A percentile compares a stretch with the other conserved stretches of the same genome.
These are phyloP conservation scores for Talaromyces sp. DNA, from an alignment of 2,329 filamentous ascomycete species.

Conservation along the genomic window DNA sequence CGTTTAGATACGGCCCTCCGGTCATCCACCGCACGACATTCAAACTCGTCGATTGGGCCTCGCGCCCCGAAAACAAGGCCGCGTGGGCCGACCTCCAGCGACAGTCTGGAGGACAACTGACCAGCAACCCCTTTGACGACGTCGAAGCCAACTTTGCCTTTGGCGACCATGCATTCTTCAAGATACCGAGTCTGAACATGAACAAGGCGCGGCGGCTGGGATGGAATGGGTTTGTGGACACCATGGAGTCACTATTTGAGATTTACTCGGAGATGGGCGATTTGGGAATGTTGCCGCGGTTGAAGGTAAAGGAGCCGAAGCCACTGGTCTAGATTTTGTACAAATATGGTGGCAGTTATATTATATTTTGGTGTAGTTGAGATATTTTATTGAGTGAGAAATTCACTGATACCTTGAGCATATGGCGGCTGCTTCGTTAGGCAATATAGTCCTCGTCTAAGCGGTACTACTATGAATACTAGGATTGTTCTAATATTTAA, in stretches of 20 bases:
- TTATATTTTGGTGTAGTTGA: neutral
- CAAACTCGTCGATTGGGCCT: neutral
- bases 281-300: constrained; percentile 19
- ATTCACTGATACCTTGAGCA: neutral
- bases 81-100: constrained; percentile 12
- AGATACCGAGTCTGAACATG: constrained; percentile 14
- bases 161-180: constrained; percentile 16
- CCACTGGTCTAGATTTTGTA: constrained; percentile 13
- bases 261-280: constrained; percentile 19
- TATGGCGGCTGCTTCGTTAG: no score
- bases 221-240: constrained; percentile 22
- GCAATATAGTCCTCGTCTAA: no score
- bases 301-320: constrained; percentile 18
- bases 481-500: no score
- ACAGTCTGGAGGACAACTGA: constrained; percentile 14
- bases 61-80: constrained; percentile 17
- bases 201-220: constrained; percentile 20
- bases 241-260: constrained; percentile 19
- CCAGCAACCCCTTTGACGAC: constrained; percentile 19
- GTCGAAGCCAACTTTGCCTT: constrained; percentile 18
- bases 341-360: no score
- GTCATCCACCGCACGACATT: neutral
- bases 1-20: constrained; percentile 1
- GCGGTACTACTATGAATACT: no score
- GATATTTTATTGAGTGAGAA: neutral